Evolutionary conservation across 169 alveolate species (phyloP).

Genomic region (Cryptosporidium felis): DNA sequence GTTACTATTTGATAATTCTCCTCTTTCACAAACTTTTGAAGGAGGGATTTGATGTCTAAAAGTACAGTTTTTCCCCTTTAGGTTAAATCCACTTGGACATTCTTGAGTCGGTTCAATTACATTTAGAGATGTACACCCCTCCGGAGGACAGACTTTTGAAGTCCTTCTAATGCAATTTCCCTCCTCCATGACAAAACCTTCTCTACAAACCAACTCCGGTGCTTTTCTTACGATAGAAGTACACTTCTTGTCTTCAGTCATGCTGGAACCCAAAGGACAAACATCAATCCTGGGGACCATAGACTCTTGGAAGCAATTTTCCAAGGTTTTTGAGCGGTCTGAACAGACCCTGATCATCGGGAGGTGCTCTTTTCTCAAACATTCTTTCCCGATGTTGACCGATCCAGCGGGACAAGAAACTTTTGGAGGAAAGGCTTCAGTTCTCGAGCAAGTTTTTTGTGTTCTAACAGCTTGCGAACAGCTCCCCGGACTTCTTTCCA

Average conservation of each 20-base stretch:
- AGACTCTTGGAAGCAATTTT: conserved; percentile 11
- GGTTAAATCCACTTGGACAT: conserved; percentile 33
- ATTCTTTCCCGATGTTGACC: conserved; percentile 39
- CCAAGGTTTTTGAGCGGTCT: conserved; percentile 1
- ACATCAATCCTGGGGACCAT: neutral
- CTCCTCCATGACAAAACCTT: conserved; percentile 41
- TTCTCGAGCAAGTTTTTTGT: conserved; percentile 56
- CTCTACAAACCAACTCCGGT: conserved; percentile 32
- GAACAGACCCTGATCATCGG: conserved; percentile 49
- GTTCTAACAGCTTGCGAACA: conserved; percentile 39
- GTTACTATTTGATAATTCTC: neutral
- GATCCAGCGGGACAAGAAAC: conserved; percentile 49
- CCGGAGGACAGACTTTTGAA: conserved; percentile 34
- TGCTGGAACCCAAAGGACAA: conserved; percentile 15
- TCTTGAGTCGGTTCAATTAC: neutral
- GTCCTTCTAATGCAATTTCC: conserved; percentile 44
- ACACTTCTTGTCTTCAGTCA: conserved; percentile 44
- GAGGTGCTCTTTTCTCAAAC: conserved; percentile 28
- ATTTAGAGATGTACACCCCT: conserved; percentile 39
- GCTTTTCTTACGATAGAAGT: neutral
- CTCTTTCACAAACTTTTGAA: neutral
- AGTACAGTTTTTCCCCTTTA: conserved; percentile 9
- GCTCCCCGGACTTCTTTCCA: neutral
- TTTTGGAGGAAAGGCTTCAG: conserved; percentile 60
- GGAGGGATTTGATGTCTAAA: conserved; percentile 29